Conservation (phyloP, 2,329 filamentous ascomycete genomes). For the Zarea fungicola region DNA sequence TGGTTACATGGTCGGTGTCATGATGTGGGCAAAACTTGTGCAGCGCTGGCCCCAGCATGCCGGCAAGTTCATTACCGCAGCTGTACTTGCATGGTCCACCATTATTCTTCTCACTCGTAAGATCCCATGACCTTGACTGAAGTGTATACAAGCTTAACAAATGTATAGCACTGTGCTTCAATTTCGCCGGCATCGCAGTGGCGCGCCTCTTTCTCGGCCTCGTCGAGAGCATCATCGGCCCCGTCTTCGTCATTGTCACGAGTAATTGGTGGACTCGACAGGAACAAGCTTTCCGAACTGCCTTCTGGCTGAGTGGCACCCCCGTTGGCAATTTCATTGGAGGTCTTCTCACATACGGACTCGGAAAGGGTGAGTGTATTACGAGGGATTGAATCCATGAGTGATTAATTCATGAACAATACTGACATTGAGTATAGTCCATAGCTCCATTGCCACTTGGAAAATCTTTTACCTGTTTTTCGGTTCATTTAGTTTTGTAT, state of each 20-base stretch:
- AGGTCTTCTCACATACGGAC: not conserved
- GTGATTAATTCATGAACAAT: too few relatives aligned
- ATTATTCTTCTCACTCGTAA: conserved; percentile 4
- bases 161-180: not conserved
- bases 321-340: conserved; percentile 5
- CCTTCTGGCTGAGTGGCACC: conserved; percentile 1
- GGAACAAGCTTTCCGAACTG: conserved; percentile 1
- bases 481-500: not conserved
- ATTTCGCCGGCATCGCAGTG: not conserved
- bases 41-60: conserved; percentile 6
- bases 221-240: not conserved
- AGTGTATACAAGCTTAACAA: too few relatives aligned
- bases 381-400: not conserved
- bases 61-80: conserved; percentile 2
- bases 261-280: conserved; percentile 5
- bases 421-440: not conserved
- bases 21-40: conserved; percentile 2
- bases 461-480: conserved; percentile 3
- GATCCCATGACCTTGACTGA: not conserved
- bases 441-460: not conserved
- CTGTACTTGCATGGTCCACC: not conserved
- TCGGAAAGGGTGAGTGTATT: not conserved
- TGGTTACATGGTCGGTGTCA: conserved; percentile 5
- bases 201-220: conserved; percentile 1
- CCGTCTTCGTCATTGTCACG: not conserved